Evolutionary conservation across 345 rosid species (phyloP).

Genomic region (Syzygium oleosum): DNA sequence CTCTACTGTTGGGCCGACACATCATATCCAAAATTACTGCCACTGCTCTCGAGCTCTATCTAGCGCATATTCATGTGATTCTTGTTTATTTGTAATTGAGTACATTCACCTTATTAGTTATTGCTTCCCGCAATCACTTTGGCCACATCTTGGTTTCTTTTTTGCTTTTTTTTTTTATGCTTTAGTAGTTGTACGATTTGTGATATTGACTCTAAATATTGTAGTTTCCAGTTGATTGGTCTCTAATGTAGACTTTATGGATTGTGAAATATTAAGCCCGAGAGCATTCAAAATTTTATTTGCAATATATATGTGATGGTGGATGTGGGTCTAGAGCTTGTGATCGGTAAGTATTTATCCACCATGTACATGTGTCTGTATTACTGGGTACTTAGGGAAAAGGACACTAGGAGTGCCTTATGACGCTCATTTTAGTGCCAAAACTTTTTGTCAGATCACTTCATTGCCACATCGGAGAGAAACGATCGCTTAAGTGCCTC

Average conservation of each 20-base stretch:
- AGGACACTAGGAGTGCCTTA: no score
- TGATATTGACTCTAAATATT: not conserved
- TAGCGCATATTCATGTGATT: not conserved
- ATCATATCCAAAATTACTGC: not conserved
- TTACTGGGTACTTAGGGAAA: not conserved
- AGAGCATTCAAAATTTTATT: not conserved
- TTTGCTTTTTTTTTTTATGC: not conserved
- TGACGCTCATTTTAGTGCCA: no score
- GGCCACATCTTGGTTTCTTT: not conserved
- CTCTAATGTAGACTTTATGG: not conserved
- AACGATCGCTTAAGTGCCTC: no score
- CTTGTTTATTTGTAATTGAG: not conserved
- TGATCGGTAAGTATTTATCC: not conserved
- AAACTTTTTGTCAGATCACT: no score
- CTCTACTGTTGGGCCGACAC: not conserved
- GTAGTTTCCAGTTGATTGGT: not conserved
- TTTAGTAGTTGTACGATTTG: not conserved
- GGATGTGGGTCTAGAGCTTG: not conserved
- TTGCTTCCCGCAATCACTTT: not conserved
- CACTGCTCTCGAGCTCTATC: not conserved
- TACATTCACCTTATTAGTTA: not conserved
- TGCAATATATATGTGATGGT: not conserved
- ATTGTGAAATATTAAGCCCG: not conserved
- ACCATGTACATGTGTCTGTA: not conserved
- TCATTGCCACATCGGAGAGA: no score